These are phyloP conservation scores for Pythium monospermum DNA, from an alignment of 352 stramenopile genomes.

Conservation along the genomic window DNA sequence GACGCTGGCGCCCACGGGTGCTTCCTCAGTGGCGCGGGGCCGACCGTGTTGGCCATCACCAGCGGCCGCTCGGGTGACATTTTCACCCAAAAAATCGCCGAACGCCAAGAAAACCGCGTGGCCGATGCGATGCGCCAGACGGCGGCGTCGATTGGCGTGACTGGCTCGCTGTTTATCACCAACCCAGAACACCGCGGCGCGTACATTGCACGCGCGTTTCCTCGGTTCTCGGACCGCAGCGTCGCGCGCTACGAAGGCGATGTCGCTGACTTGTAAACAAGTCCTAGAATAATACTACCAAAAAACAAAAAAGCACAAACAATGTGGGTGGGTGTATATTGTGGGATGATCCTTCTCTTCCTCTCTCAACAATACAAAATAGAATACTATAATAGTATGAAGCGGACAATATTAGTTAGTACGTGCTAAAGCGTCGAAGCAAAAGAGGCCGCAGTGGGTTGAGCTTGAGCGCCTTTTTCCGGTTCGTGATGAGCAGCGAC, in stretches of 20 bases:
- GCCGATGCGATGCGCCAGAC: constrained; percentile 95
- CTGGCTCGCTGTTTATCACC: constrained; percentile 96
- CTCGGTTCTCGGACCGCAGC: constrained; percentile 87
- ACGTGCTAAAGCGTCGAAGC: constrained; percentile 50
- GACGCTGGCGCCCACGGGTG: constrained; percentile 91
- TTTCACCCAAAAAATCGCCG: constrained; percentile 95
- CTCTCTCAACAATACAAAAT: constrained; percentile 1
- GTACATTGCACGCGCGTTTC: constrained; percentile 93
- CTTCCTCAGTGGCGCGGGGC: constrained; percentile 96
- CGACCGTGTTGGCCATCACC: constrained; percentile 97
- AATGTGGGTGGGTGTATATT: constrained; percentile 4
- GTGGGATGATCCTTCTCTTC: neutral
- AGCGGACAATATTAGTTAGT: constrained; percentile 18
- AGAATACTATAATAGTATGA: constrained; percentile 5
- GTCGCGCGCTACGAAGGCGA: constrained; percentile 83
- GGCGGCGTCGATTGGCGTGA: constrained; percentile 87
- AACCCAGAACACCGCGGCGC: constrained; percentile 94
- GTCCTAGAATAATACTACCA: neutral
- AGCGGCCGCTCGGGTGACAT: constrained; percentile 97
- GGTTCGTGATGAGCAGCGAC: constrained; percentile 72
- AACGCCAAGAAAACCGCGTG: constrained; percentile 88
- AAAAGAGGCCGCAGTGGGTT: constrained; percentile 43
- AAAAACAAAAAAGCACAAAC: constrained; percentile 7
- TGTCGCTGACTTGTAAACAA: constrained; percentile 61
- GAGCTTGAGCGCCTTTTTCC: constrained; percentile 65